These are phyloP conservation scores for Russula vinacea DNA, from an alignment of 768 basidiomycete species.

Conservation along the genomic window DNA sequence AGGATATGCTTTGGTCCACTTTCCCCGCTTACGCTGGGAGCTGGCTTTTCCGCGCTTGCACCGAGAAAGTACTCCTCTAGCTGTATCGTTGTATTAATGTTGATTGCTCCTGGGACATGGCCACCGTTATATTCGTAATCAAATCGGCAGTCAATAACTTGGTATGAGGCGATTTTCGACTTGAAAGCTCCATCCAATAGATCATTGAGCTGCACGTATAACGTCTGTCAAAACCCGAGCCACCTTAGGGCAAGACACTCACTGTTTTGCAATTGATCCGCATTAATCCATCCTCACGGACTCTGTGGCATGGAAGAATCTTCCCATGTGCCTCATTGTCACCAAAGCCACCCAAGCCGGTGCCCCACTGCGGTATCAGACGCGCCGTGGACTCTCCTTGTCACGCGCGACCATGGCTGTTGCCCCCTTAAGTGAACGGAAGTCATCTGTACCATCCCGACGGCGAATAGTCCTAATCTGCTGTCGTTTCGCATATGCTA, in stretches of 20 bases:
- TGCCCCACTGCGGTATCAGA: constrained; percentile 40
- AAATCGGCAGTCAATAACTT: constrained; percentile 95
- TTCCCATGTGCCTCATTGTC: constrained; percentile 93
- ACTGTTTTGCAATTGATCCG: constrained; percentile 81
- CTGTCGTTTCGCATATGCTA: constrained; percentile 75
- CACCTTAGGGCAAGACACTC: constrained; percentile 35
- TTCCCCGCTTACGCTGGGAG: constrained; percentile 74
- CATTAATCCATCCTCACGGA: constrained; percentile 94
- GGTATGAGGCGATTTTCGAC: constrained; percentile 60
- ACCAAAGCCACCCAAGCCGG: constrained; percentile 80
- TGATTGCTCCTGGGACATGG: constrained; percentile 87
- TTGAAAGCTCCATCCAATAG: constrained; percentile 75
- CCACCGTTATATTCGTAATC: constrained; percentile 95
- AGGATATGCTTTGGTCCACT: constrained; percentile 71
- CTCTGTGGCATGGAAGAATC: constrained; percentile 88
- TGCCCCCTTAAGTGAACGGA: constrained; percentile 68
- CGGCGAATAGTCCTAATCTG: constrained; percentile 73
- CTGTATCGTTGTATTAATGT: constrained; percentile 76
- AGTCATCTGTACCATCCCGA: constrained; percentile 80
- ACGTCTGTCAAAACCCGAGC: constrained; percentile 21
- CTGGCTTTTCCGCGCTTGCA: constrained; percentile 50
- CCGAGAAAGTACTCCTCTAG: constrained; percentile 82
- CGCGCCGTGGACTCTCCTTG: constrained; percentile 29
- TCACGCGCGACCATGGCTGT: constrained; percentile 38
- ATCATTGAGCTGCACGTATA: constrained; percentile 57